Conservation (phyloP, 1,284 basidiomycete species). For the Ustilago curta region DNA sequence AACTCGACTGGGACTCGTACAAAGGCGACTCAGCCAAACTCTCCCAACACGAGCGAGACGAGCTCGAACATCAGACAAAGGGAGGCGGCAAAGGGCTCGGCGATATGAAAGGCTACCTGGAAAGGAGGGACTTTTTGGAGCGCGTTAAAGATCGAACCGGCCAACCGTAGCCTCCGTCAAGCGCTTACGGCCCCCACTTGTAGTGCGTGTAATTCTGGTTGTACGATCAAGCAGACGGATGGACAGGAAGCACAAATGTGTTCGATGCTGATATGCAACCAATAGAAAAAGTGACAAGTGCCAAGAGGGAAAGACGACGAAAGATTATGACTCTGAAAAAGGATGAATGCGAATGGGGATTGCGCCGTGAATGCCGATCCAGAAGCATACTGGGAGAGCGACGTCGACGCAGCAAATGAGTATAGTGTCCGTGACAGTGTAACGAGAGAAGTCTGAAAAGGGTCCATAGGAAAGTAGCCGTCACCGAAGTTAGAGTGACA, state of each 20-base stretch:
- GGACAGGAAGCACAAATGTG: too few relatives aligned
- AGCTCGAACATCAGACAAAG: slow-evolving; percentile 66
- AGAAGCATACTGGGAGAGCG: too few relatives aligned
- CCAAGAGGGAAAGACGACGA: too few relatives aligned
- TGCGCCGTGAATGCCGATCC: too few relatives aligned
- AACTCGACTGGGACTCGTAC: slow-evolving; percentile 64
- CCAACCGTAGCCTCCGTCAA: slow-evolving; percentile 8
- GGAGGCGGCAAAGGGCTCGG: slow-evolving; percentile 62
- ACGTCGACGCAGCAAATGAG: background rate
- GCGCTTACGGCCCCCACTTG: background rate
- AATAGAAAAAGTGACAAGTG: too few relatives aligned
- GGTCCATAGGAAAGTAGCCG: slow-evolving; percentile 8
- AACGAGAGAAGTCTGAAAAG: background rate
- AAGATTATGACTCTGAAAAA: too few relatives aligned
- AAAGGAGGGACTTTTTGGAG: slow-evolving; percentile 64
- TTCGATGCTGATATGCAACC: too few relatives aligned
- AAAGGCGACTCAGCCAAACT: slow-evolving; percentile 39
- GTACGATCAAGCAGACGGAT: slow-evolving; percentile 14
- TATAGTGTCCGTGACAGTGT: background rate
- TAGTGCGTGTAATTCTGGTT: background rate
- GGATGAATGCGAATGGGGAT: too few relatives aligned
- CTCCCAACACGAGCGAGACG: slow-evolving; percentile 58
- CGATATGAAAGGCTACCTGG: slow-evolving; percentile 66
- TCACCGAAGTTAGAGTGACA: background rate
- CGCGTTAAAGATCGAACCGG: slow-evolving; percentile 57